phyloP scores from a whole-genome alignment of 768 basidiomycete genomes.

The Lactarius quietus region DNA sequence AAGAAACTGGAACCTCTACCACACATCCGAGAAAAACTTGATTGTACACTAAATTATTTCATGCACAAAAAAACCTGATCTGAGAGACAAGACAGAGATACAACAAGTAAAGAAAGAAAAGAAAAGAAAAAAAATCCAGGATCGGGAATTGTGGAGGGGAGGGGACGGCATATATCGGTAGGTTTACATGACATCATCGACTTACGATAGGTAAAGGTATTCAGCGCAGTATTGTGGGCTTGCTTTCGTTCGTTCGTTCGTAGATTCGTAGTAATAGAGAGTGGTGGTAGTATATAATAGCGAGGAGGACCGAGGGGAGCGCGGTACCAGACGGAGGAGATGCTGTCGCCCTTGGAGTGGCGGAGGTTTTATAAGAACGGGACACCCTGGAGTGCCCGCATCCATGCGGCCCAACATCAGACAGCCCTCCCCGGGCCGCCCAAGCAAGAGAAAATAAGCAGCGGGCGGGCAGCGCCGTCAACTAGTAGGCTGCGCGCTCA shows the following conservation, averaged over 20 bases:
- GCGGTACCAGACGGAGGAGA: neutral
- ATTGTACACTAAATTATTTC: neutral
- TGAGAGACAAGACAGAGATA: neutral
- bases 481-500: slow-evolving; percentile 15
- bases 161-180: neutral
- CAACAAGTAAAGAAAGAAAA: neutral
- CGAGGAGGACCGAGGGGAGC: neutral
- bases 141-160: neutral
- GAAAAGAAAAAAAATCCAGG: neutral
- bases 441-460: neutral
- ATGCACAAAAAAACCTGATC: neutral
- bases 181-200: neutral
- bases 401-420: neutral
- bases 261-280: neutral
- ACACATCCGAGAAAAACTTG: neutral
- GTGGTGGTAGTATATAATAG: neutral
- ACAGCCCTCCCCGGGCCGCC: neutral
- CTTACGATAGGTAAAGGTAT: neutral
- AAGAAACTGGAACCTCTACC: no score
- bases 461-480: neutral
- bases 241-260: neutral
- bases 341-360: no score
- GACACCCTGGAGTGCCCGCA: neutral
- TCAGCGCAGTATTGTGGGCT: neutral
- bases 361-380: no score